Conservation (phyloP, 495 filamentous ascomycete species). For the Choiromyces venosus region DNA sequence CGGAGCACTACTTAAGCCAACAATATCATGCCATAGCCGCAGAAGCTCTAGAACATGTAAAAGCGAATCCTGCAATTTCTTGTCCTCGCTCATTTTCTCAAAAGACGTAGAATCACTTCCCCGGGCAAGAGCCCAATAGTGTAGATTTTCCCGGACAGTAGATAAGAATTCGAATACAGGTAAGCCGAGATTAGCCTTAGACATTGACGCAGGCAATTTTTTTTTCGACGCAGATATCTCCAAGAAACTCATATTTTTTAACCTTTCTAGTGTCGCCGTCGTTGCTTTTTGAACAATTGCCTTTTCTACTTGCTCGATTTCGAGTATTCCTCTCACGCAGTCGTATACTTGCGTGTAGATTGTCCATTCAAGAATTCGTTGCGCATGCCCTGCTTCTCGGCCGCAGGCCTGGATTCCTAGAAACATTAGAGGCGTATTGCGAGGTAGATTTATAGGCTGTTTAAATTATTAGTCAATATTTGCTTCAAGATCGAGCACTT, state of each 20-base stretch:
- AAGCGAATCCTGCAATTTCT: not conserved
- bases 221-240: slow-evolving; percentile 34
- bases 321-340: slow-evolving; percentile 19
- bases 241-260: slow-evolving; percentile 37
- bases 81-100: not conserved
- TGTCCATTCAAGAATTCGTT: slow-evolving; percentile 6
- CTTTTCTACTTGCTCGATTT: slow-evolving; percentile 21
- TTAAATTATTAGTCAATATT: slow-evolving; percentile 43
- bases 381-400: slow-evolving; percentile 12
- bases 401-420: not conserved
- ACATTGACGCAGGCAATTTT: not conserved
- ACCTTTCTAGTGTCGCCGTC: slow-evolving; percentile 13
- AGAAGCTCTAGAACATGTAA: slow-evolving; percentile 23
- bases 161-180: slow-evolving; percentile 38
- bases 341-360: slow-evolving; percentile 22
- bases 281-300: slow-evolving; percentile 31
- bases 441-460: slow-evolving; percentile 60
- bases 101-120: not conserved
- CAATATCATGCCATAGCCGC: slow-evolving; percentile 40
- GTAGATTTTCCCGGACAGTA: slow-evolving; percentile 10
- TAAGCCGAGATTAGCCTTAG: slow-evolving; percentile 19
- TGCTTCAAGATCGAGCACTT: not conserved
- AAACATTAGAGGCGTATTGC: slow-evolving; percentile 55
- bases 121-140: not conserved
- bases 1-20: slow-evolving; percentile 31